These are phyloP conservation scores for Rauvolfia tetraphylla DNA, from an alignment of 257 asterid genomes.

Conservation along the genomic window DNA sequence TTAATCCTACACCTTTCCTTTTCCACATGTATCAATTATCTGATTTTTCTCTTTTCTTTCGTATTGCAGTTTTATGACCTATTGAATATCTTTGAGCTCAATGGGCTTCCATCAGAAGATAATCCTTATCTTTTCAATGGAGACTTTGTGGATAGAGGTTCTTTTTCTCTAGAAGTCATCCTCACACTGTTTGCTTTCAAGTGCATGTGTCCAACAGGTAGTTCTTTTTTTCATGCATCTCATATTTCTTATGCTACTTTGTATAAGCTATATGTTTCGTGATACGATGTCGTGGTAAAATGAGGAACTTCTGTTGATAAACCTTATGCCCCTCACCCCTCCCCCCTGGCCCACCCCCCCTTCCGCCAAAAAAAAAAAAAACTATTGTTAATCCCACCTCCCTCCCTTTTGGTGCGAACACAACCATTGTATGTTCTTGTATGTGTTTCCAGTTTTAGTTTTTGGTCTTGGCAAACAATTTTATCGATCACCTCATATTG, in stretches of 20 bases:
- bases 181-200: conserved; percentile 92
- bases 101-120: conserved; percentile 96
- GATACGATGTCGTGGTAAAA: conserved; percentile 2
- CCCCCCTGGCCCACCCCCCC: too few species aligned
- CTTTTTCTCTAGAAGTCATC: conserved; percentile 90
- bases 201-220: conserved; percentile 99
- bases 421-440: neutral
- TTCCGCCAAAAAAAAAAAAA: too few species aligned
- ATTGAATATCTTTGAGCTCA: conserved; percentile 91
- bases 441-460: neutral
- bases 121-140: conserved; percentile 98
- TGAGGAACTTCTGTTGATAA: neutral
- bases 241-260: conserved; percentile 9
- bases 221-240: conserved; percentile 9
- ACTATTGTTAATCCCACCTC: neutral
- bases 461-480: neutral
- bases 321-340: neutral
- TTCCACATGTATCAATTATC: conserved; percentile 11
- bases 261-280: neutral
- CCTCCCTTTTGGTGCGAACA: neutral
- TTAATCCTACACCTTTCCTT: neutral
- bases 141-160: conserved; percentile 97
- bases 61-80: conserved; percentile 86
- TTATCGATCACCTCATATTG: neutral
- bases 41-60: conserved; percentile 22